These are phyloP conservation scores for Hawksworthiomyces lignivorus DNA, from an alignment of 2,329 filamentous ascomycete genomes.

Conservation along the genomic window DNA sequence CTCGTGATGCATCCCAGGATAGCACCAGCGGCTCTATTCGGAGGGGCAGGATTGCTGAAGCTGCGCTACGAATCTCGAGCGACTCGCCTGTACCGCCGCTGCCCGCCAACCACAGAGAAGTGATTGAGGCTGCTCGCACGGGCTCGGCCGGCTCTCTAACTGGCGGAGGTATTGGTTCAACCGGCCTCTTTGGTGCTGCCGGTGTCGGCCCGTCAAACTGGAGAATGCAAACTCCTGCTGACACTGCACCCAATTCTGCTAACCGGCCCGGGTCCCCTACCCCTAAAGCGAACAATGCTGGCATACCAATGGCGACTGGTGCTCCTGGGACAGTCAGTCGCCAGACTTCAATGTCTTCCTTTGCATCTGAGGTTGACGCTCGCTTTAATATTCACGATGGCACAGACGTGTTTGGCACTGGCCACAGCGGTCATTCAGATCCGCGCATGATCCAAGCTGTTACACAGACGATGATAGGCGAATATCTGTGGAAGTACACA, in stretches of 20 bases:
- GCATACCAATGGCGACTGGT: neutral
- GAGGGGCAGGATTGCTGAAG: constrained; percentile 44
- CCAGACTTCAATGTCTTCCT: constrained; percentile 87
- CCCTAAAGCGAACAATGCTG: constrained; percentile 32
- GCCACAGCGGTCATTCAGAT: constrained; percentile 69
- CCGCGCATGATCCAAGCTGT: constrained; percentile 98
- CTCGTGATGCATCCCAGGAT: constrained; percentile 38
- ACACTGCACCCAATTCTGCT: constrained; percentile 1
- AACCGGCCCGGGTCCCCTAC: constrained; percentile 44
- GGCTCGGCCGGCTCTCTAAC: constrained; percentile 35
- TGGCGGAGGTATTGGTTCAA: constrained; percentile 20
- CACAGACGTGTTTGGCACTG: constrained; percentile 35
- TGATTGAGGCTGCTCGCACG: constrained; percentile 70
- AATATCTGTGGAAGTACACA: constrained; percentile 98
- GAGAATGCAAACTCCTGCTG: constrained; percentile 9
- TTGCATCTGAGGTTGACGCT: constrained; percentile 86
- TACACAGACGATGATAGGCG: constrained; percentile 98
- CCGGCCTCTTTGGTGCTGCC: neutral
- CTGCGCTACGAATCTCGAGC: constrained; percentile 33
- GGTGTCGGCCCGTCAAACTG: constrained; percentile 1
- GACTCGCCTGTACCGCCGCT: constrained; percentile 56
- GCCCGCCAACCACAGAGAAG: constrained; percentile 73
- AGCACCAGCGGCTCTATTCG: constrained; percentile 38
- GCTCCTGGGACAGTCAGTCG: constrained; percentile 32
- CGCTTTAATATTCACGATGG: constrained; percentile 72